A percentile compares a stretch with the other conserved stretches of the same genome.
phyloP scores from a whole-genome alignment of 2,329 filamentous ascomycete species.

The Malbranchea zuffiana region DNA sequence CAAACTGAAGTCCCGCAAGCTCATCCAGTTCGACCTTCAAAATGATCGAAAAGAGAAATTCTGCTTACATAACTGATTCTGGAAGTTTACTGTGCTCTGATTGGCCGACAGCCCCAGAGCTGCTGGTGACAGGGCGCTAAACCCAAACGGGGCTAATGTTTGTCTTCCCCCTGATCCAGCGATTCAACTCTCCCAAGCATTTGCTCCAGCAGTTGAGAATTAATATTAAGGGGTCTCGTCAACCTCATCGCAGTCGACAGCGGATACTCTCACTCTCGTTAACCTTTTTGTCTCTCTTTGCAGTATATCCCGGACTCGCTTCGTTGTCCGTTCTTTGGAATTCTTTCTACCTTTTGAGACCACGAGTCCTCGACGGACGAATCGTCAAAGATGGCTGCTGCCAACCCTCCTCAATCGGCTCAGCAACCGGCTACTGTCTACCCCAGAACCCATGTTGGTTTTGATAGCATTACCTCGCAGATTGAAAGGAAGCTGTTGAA shows the following conservation, averaged over 20 bases:
- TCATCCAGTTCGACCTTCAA: no score
- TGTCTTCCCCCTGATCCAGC: constrained; percentile 10
- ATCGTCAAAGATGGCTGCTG: constrained; percentile 10
- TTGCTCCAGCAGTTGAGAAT: no score
- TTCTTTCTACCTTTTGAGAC: no score
- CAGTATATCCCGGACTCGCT: no score
- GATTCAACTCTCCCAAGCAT: constrained; percentile 7
- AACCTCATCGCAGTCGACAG: no score
- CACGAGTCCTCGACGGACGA: no score
- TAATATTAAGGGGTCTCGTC: constrained; percentile 8
- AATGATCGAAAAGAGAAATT: neutral
- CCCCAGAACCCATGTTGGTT: constrained; percentile 97
- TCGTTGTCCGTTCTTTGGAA: no score
- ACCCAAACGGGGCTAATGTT: constrained; percentile 9
- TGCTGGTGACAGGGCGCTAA: constrained; percentile 2
- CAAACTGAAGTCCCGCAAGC: no score
- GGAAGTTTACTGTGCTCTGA: neutral
- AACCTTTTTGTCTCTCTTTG: no score
- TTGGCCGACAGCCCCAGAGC: neutral
- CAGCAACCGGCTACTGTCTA: constrained; percentile 46
- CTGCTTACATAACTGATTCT: constrained; percentile 5
- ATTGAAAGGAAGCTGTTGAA: constrained; percentile 99
- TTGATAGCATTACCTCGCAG: constrained; percentile 98
- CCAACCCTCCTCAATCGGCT: constrained; percentile 28
- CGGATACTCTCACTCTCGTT: no score